Conservation (phyloP, 23 red algal genomes). For the Agarophyton chilense region DNA sequence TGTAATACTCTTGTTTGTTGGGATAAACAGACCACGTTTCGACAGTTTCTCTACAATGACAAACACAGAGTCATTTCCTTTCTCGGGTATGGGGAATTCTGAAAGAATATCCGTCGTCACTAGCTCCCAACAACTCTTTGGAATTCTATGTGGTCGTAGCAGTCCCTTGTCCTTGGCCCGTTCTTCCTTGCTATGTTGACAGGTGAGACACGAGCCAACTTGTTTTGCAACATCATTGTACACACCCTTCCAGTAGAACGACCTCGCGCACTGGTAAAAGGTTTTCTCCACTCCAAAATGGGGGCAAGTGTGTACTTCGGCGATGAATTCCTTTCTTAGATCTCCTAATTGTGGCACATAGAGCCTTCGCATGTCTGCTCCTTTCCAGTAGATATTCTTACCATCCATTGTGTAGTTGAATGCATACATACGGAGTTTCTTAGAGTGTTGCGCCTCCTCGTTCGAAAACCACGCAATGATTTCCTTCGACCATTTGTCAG, state of each 20-base stretch:
- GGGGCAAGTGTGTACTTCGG: neutral
- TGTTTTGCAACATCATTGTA: conserved; percentile 14
- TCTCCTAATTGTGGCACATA: neutral
- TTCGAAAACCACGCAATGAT: neutral
- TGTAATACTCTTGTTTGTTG: neutral
- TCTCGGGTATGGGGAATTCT: neutral
- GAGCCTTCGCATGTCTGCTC: neutral
- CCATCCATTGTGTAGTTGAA: too few species aligned
- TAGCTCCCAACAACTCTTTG: conserved; percentile 10
- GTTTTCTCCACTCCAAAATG: conserved; percentile 25
- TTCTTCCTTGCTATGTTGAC: conserved; percentile 33
- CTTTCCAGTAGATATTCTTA: neutral
- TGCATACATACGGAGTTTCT: neutral
- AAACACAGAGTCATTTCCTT: neutral
- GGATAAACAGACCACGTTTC: conserved; percentile 24
- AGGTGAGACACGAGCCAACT: neutral
- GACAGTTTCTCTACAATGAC: conserved; percentile 38
- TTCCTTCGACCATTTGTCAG: neutral
- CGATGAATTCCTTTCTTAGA: neutral
- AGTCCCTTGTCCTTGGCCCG: neutral
- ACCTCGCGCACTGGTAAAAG: neutral
- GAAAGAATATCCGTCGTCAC: conserved; percentile 24
- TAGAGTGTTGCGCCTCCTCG: neutral
- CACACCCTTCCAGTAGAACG: conserved; percentile 15
- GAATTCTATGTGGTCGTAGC: conserved; percentile 27